Conservation (phyloP, 139 green algal genomes). For the Eudorina sp. region DNA sequence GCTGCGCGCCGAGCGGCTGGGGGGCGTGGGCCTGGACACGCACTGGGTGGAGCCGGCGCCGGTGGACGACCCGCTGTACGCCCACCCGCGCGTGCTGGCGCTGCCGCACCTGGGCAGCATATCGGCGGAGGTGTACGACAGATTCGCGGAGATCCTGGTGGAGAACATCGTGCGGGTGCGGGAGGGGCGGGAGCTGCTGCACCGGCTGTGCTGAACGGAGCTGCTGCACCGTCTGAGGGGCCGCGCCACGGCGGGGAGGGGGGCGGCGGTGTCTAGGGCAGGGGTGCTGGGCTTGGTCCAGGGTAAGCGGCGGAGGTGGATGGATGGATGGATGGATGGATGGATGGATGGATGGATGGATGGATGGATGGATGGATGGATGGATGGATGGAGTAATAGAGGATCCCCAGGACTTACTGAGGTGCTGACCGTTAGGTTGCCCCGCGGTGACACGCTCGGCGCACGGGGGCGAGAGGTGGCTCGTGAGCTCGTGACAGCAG, state of each 20-base stretch:
- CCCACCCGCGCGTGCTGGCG: conserved; percentile 64
- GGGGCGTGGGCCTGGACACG: conserved; percentile 72
- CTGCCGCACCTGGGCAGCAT: conserved; percentile 61
- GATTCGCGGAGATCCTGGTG: conserved; percentile 40
- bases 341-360: too few relatives aligned
- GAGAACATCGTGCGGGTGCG: conserved; percentile 52
- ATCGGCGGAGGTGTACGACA: conserved; percentile 57
- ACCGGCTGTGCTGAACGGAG: conserved; percentile 50
- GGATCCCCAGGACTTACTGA: too few relatives aligned
- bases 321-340: too few relatives aligned
- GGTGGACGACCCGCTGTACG: conserved; percentile 62
- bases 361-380: too few relatives aligned
- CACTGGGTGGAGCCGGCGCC: conserved; percentile 72
- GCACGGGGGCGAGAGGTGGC: too few relatives aligned
- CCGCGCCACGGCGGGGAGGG: background rate
- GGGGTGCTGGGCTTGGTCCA: background rate
- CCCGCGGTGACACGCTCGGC: too few relatives aligned
- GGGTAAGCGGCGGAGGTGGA: too few relatives aligned
- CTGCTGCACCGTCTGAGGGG: too few relatives aligned
- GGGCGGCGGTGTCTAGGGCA: background rate
- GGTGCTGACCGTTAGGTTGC: too few relatives aligned
- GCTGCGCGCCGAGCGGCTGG: conserved; percentile 18
- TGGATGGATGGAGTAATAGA: too few relatives aligned
- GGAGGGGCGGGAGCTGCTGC: conserved; percentile 61
- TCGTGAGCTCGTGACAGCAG: too few relatives aligned